phyloP scores from a whole-genome alignment of 129 eudicot genomes.

The Pulicaria dysenterica region DNA sequence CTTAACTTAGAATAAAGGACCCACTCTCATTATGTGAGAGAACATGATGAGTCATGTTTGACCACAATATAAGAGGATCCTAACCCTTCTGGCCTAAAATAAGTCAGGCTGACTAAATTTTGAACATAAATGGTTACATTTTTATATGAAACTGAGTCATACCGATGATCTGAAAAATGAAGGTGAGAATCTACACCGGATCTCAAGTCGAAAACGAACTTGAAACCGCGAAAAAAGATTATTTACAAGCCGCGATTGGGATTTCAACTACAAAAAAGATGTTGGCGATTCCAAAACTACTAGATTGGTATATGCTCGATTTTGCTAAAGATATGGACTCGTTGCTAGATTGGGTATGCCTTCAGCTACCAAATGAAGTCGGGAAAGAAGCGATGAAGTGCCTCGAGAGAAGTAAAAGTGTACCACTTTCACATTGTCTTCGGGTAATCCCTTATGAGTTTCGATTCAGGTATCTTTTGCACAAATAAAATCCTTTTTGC shows the following conservation, averaged over 20 bases:
- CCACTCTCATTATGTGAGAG: no score
- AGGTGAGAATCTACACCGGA: conserved; percentile 86
- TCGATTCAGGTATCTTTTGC: conserved; percentile 83
- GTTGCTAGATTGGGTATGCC: conserved; percentile 89
- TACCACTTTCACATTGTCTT: conserved; percentile 54
- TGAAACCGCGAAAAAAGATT: conserved; percentile 70
- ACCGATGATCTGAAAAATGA: conserved; percentile 35
- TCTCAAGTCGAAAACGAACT: conserved; percentile 75
- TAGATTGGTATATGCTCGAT: conserved; percentile 93
- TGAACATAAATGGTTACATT: neutral
- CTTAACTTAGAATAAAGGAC: no score
- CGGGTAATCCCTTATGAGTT: conserved; percentile 78
- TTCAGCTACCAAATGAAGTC: conserved; percentile 70
- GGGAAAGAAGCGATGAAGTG: conserved; percentile 82
- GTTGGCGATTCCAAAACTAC: conserved; percentile 68
- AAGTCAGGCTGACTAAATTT: neutral
- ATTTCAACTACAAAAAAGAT: conserved; percentile 54
- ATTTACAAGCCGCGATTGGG: conserved; percentile 77
- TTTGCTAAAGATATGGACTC: conserved; percentile 89
- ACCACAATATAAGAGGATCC: no score
- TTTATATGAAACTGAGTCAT: conserved; percentile 17
- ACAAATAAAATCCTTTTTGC: conserved; percentile 37
- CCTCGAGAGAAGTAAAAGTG: conserved; percentile 60
- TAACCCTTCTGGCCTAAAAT: neutral
- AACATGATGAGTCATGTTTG: no score